Base-by-base conservation (phyloP, 345 rosid genomes). In the Populus alba region DNA sequence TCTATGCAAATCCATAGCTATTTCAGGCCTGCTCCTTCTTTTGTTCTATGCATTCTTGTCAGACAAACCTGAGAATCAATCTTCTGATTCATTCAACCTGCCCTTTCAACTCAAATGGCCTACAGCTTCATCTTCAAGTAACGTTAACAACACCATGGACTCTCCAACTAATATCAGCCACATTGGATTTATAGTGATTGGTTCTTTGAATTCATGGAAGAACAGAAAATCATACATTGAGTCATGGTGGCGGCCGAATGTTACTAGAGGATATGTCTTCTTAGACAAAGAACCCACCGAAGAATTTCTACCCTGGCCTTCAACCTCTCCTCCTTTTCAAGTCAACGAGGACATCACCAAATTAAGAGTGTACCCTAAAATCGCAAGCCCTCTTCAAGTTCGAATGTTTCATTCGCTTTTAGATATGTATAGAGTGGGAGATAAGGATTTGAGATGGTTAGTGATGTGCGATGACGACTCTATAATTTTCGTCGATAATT, bases 401-500 rank as follows among this genome's bases (percentile, higher is more conserved):
- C 59, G 78, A n/a, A 74, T 79, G 22, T 61, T 79, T 23, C 82
- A 74, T n/a, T 39, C 82, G 5, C 47, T 79, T 15, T 13, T 79
- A 43, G 82, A 79, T 20, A 79, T 69, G 82, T 68, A 67, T 47
- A 43, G 73, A 35, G 70, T 75, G 8, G 78, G 82, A 53, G 49
- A 75, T 3, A 61, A 75, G 23, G 59, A 37, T 29, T 61, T 80
- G 63, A 62, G 82, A 65, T 80, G 82, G 82, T 66, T 75, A 43
- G 33, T 79, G 4, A 73, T 79, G 82, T 41, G 78, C 6, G 82
- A 79, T 35, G 82, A 80, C 29, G 82, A 80, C 71, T 75, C 79
- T 10, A 4, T 80, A 0, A n/a, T 80, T 1, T 67, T 80, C 2
- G 62, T 70, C 12, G 82, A 80, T 22, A 80, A 80, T 43, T 47